phyloP scores from a whole-genome alignment of 208 protist genomes.

The Leishmania amazonensis region DNA sequence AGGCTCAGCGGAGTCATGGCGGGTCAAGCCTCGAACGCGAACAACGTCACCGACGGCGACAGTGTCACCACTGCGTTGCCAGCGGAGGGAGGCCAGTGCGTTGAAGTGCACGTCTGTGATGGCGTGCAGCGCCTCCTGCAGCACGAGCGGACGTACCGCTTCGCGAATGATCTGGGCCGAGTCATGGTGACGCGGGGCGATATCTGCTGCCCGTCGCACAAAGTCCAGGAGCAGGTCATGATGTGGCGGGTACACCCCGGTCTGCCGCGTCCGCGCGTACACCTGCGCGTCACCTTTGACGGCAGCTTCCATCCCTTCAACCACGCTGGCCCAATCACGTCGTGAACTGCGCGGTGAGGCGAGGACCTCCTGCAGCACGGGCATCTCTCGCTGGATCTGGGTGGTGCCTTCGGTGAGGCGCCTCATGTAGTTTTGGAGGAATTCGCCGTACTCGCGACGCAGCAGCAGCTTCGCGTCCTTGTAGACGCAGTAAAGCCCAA shows the following conservation, averaged over 20 bases:
- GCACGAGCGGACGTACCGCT: slow-evolving; percentile 48
- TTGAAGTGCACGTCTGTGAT: slow-evolving; percentile 86
- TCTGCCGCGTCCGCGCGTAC: slow-evolving; percentile 42
- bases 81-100: slow-evolving; percentile 70
- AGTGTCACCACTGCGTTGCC: slow-evolving; percentile 37
- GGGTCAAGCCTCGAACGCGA: slow-evolving; percentile 7
- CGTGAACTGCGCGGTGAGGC: slow-evolving; percentile 24
- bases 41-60: slow-evolving; percentile 74
- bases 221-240: slow-evolving; percentile 78
- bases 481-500: slow-evolving; percentile 57
- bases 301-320: slow-evolving; percentile 39
- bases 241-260: slow-evolving; percentile 78
- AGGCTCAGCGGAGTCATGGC: background rate
- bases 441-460: slow-evolving; percentile 62
- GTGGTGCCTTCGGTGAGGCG: slow-evolving; percentile 70
- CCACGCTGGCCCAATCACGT: slow-evolving; percentile 47
- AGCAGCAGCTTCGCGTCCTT: slow-evolving; percentile 61
- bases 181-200: slow-evolving; percentile 59
- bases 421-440: slow-evolving; percentile 56
- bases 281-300: slow-evolving; percentile 44
- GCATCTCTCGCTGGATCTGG: slow-evolving; percentile 58
- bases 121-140: slow-evolving; percentile 72
- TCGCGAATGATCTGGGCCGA: slow-evolving; percentile 79
- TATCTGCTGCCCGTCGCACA: slow-evolving; percentile 52
- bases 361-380: slow-evolving; percentile 54